These are phyloP conservation scores for Eragrostis tef DNA, from an alignment of 202 grass and related monocot genomes.

Conservation along the genomic window DNA sequence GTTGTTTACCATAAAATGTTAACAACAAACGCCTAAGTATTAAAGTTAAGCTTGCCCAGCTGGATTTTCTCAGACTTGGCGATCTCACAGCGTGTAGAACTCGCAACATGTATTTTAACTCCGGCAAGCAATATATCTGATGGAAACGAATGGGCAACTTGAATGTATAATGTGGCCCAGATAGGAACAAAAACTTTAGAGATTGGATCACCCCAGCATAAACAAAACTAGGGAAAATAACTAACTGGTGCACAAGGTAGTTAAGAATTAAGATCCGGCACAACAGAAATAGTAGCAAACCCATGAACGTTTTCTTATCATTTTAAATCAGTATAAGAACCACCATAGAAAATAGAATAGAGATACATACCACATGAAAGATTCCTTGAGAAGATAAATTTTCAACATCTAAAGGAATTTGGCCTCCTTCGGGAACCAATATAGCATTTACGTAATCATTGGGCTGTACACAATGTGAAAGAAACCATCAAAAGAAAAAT, in stretches of 20 bases:
- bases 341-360: conserved; percentile 27
- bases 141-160: neutral
- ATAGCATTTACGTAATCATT: conserved; percentile 85
- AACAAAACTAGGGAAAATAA: conserved; percentile 9
- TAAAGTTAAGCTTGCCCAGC: neutral
- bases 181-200: conserved; percentile 20
- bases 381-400: conserved; percentile 74
- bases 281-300: neutral
- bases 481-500: conserved; percentile 27
- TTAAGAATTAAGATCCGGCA: neutral
- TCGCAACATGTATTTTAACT: conserved; percentile 3
- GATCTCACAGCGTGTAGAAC: neutral
- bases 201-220: neutral
- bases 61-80: neutral
- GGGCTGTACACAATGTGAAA: conserved; percentile 54
- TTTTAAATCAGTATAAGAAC: conserved; percentile 11
- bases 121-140: conserved; percentile 32
- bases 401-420: conserved; percentile 70
- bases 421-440: conserved; percentile 80
- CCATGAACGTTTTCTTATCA: conserved; percentile 2
- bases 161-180: neutral
- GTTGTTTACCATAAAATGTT: neutral
- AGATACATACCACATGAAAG: conserved; percentile 71
- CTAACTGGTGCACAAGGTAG: neutral
- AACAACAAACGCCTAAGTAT: neutral